phyloP scores from a whole-genome alignment of 495 filamentous ascomycete genomes.

The Podospora bellae-mahoneyi region DNA sequence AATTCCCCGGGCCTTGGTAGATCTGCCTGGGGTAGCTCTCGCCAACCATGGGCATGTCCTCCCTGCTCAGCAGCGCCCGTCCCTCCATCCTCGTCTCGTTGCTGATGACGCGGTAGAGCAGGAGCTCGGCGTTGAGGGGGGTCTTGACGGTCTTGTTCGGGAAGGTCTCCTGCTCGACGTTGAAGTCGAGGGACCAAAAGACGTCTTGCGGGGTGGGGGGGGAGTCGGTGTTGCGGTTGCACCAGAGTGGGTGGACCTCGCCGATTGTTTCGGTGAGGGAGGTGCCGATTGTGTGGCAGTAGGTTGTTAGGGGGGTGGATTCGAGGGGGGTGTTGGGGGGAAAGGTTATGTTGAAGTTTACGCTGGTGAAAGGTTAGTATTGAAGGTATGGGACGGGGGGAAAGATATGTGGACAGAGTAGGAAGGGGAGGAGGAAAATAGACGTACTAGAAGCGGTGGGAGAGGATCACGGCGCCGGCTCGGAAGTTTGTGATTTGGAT shows the following conservation, averaged over 20 bases:
- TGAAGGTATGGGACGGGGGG: neutral
- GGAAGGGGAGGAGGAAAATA: neutral
- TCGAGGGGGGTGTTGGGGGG: neutral
- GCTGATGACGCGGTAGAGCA: neutral
- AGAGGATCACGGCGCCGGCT: conserved; percentile 25
- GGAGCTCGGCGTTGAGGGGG: neutral
- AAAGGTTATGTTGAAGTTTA: conserved; percentile 26
- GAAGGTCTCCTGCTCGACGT: neutral
- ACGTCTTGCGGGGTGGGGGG: conserved; percentile 9
- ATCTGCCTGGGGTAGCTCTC: conserved; percentile 23
- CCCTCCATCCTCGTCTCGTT: neutral
- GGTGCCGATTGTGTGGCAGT: conserved; percentile 28
- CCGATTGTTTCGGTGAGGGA: conserved; percentile 16
- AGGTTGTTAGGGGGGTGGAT: neutral
- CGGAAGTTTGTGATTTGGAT: conserved; percentile 26
- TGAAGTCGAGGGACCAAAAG: conserved; percentile 24
- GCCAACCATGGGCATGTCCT: conserved; percentile 17
- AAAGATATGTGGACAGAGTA: neutral
- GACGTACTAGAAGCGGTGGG: conserved; percentile 27
- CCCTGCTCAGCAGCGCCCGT: conserved; percentile 2
- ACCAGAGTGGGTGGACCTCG: conserved; percentile 21
- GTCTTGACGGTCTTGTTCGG: neutral
- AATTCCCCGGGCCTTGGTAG: conserved; percentile 35
- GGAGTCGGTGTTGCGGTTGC: conserved; percentile 15
- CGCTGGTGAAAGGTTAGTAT: conserved; percentile 13